Evolutionary conservation across 2,329 filamentous ascomycete species (phyloP).

Genomic region (Pezicula radicicola): DNA sequence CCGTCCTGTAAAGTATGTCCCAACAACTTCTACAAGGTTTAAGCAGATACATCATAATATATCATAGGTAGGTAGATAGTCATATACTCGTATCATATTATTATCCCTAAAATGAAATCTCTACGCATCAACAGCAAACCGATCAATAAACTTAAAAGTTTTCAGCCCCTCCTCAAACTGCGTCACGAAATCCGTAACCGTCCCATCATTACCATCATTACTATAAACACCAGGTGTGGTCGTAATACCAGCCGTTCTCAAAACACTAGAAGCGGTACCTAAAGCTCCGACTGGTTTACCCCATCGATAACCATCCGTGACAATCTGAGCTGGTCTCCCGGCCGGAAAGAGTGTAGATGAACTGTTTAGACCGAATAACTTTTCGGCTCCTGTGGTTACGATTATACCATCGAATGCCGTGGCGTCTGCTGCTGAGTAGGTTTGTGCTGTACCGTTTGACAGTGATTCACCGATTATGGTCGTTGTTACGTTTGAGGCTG

Average conservation of each 20-base stretch:
- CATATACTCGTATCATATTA: no score
- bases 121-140: slow-evolving; percentile 53
- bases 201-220: slow-evolving; percentile 8
- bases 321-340: slow-evolving; percentile 60
- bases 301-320: slow-evolving; percentile 61
- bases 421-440: slow-evolving; percentile 64
- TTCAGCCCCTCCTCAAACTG: slow-evolving; percentile 56
- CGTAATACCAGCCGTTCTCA: slow-evolving; percentile 28
- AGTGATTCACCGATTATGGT: slow-evolving; percentile 60
- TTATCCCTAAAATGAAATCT: no score
- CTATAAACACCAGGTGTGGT: slow-evolving; percentile 41
- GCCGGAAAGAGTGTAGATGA: slow-evolving; percentile 58
- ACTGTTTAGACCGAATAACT: slow-evolving; percentile 43
- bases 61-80: no score
- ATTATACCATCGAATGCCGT: slow-evolving; percentile 62
- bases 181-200: slow-evolving; percentile 35
- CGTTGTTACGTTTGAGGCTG: slow-evolving; percentile 49
- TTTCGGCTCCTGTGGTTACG: slow-evolving; percentile 49
- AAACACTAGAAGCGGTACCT: slow-evolving; percentile 35
- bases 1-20: no score
- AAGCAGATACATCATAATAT: no score
- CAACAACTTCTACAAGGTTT: no score
- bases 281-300: slow-evolving; percentile 67
- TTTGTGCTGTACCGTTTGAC: slow-evolving; percentile 51
- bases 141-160: slow-evolving; percentile 63